Evolutionary conservation across 345 rosid species (phyloP), one percentile per base, ranked within the genome.

Genomic region (Trapa bicornis): DNA sequence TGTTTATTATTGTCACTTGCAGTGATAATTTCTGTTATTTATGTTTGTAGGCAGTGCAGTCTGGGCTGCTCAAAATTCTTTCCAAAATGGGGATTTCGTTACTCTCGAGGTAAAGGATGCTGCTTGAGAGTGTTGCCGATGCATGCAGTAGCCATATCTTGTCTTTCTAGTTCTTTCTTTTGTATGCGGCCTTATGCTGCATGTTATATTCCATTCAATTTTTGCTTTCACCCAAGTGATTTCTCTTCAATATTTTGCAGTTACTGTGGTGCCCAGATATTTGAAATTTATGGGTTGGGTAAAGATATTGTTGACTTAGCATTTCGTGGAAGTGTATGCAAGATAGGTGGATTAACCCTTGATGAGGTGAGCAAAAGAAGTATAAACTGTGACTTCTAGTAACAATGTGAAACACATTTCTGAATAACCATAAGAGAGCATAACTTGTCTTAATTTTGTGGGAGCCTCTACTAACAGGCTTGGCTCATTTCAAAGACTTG

Each of bases 71-170:
- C 64, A 94, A 94, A 72, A 94, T 94, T 71, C 88, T 94, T 68
- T 94, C 99, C 16, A 94, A 94, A 84, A 94, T 94, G 99, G 99
- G 99, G 7, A 94, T 94, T 76, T 94, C 97, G 57, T 81, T 94
- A 80, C 95, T 94, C 75, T 89, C 97, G 74, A 94, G 99, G 99
- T 94, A 68, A 10, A 77, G 8, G 11, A 47, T 68, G 36, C 48
- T 41, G 13, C 10, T 32, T 47, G 41, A 54, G 54, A 16, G 48
- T 42, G 43, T 39, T 16, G n/a, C 48, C 1, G 2, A 22, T 36
- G 16, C 9, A 15, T 38, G 61, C 66, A 41, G 53, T 22, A 39
- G 48, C 41, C 52, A 42, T 42, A 39, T 70, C 15, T 1, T 13
- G 47, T 15, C 22, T 63, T 36, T 64, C 35, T 38, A 22, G 29